Base-by-base conservation (phyloP, 345 rosid species). In the Trapa bicornis region DNA sequence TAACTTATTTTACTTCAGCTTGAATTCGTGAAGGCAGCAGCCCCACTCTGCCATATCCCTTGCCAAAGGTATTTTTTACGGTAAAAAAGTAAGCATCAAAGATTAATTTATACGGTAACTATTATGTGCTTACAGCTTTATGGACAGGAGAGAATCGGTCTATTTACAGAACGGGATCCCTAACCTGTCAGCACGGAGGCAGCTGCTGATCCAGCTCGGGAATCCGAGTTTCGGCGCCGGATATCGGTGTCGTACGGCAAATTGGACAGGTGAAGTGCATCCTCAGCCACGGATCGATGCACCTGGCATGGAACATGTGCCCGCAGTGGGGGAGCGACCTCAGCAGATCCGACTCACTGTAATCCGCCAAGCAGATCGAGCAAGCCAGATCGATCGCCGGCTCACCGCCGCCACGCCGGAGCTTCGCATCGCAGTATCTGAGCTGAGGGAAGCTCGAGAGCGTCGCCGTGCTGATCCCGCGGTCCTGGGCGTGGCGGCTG, bases 251-350 rank as follows among this genome's bases (percentile, higher is more conserved):
- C 47, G 54, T 67, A 64, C 75, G 54, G 63, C 75, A 73, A 32
- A 68, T 45, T 29, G 71, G 75, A 64, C 75, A 73, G 37, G 75
- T 67, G 8, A 58, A 37, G 43, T 68, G 67, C 68, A 45, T 11
- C 64, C 71, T 68, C 37, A 73, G 71, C 75, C 75, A 73, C 63
- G 65, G 67, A 37, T 67, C 75, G 17, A 73, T 64, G 22, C 75
- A 73, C 48, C 11, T 45, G 12, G 11, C 48, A 45, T 45, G 48
- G 48, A 6, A 45, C 12, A 45, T 2, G 42, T 39, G 42, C 3
- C 42, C 42, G 6, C 42, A 39, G 42, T 39, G 62, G 11, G 71
- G 75, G 67, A 67, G 37, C 71, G 32, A 16, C 3, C 75, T 68
- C 47, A 72, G 63, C 17, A 33, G 16, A 35, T 67, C 75, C 15